Percentiles rank a stretch among this genome's conserved stretches.
phyloP scores from a whole-genome alignment of 257 asterid species.

The Nicotiana paniculata region DNA sequence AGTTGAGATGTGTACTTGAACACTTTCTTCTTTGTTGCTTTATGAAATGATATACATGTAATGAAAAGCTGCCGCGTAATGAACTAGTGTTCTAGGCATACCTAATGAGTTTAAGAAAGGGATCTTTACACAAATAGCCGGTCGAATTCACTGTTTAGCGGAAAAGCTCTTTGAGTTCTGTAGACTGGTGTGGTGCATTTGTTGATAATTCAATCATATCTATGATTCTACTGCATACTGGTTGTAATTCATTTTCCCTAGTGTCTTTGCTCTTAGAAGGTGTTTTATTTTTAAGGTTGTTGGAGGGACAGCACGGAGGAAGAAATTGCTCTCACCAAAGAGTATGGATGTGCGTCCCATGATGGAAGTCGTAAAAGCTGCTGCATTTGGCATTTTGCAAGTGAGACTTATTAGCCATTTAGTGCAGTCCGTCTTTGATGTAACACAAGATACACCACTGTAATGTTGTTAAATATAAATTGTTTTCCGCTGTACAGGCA shows the following conservation, averaged over 20 bases:
- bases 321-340: slow-evolving; percentile 90
- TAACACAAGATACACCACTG: neutral
- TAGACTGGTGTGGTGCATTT: neutral
- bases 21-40: neutral
- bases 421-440: neutral
- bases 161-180: neutral
- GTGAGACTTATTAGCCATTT: slow-evolving; percentile 21
- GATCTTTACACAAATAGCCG: no score
- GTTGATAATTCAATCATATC: neutral
- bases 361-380: slow-evolving; percentile 99
- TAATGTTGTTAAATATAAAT: slow-evolving; percentile 9
- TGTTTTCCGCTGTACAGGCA: slow-evolving; percentile 37
- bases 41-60: neutral
- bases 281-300: slow-evolving; percentile 50
- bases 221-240: neutral
- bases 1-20: neutral
- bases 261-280: neutral
- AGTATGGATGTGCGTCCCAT: slow-evolving; percentile 96
- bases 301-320: slow-evolving; percentile 89
- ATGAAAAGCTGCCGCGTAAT: neutral
- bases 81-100: neutral
- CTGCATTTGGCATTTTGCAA: slow-evolving; percentile 90
- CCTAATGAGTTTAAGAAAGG: neutral
- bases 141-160: neutral
- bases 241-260: neutral